Evolutionary conservation across 1,284 basidiomycete genomes (phyloP), one percentile per base, ranked within the genome.

Genomic region (Singerocomus inundabilis): DNA sequence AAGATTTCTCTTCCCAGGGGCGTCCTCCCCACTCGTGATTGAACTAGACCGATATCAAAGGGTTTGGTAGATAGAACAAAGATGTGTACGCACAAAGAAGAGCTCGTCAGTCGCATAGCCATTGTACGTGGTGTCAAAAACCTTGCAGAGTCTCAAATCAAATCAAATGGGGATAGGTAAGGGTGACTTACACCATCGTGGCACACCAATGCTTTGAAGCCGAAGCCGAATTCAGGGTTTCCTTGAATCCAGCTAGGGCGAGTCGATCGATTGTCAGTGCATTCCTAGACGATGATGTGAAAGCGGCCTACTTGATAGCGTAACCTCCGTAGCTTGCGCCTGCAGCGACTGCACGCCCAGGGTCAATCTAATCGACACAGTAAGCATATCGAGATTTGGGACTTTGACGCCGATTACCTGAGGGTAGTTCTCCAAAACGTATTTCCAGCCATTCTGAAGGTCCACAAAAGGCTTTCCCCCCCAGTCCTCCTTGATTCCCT

Each of bases 401-500:
- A 18, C 26, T 37, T 15, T 5, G 32, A 41, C n/a, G 16, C 0
- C 26, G 21, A 12, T 47, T 57, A 86, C 86, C 75, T 92, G 87
- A 5, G 90, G 87, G 63, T 83, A 88, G 44, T 77, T 71, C 2
- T 85, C 71, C 40, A 93, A 70, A 13, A 82, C 77, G 59, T 86
- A 75, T 52, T 86, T 79, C 81, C 87, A 91, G 4, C 91, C 91
- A 6, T 82, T 81, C 40, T 78, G 75, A 55, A 95, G 70, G 64
- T 95, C 92, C 39, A 81, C 80, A 61, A 90, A 93, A 2, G 93
- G 93, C 56, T 85, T 89, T 50, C 90, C 90, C 58, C 91, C 91
- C 89, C 91, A 93, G 57, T 91, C 83, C 58, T 80, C 76, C 4
- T 80, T 73, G 59, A 91, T 90, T 3, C 80, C 84, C 64, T 95